phyloP scores from a whole-genome alignment of 2,329 filamentous ascomycete species.

The Drechslera avenae region DNA sequence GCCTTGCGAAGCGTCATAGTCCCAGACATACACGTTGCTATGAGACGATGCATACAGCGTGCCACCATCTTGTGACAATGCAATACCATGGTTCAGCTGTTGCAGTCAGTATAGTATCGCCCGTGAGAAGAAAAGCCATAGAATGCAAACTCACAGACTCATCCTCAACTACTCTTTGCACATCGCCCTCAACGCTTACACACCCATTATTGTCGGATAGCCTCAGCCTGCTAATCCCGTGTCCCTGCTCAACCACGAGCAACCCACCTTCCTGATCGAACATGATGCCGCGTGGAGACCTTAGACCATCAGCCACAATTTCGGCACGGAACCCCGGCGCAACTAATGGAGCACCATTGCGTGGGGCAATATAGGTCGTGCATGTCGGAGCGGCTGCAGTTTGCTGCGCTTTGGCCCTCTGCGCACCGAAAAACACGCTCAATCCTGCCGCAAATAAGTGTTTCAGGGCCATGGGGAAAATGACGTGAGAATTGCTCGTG shows the following conservation, averaged over 20 bases:
- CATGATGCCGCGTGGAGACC: constrained; percentile 53
- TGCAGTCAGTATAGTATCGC: constrained; percentile 3
- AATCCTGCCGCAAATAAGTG: constrained; percentile 30
- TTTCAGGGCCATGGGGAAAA: constrained; percentile 29
- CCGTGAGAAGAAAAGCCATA: neutral
- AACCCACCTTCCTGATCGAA: constrained; percentile 56
- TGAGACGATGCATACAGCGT: constrained; percentile 62
- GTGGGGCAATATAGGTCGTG: constrained; percentile 46
- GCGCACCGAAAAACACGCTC: constrained; percentile 22
- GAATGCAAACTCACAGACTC: constrained; percentile 32
- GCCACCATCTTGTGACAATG: constrained; percentile 54
- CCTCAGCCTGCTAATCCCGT: constrained; percentile 48
- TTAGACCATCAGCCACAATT: constrained; percentile 54
- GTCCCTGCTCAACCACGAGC: constrained; percentile 55
- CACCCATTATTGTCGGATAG: constrained; percentile 41
- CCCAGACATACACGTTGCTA: constrained; percentile 66
- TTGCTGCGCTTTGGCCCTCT: constrained; percentile 32
- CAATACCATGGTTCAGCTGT: constrained; percentile 59
- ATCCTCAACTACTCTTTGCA: constrained; percentile 34
- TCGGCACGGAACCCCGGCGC: constrained; percentile 51
- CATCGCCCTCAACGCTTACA: constrained; percentile 31
- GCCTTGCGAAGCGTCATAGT: constrained; percentile 63
- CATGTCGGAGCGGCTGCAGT: constrained; percentile 37
- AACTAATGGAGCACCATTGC: constrained; percentile 49
- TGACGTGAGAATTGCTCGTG: constrained; percentile 18